phyloP scores from a whole-genome alignment of 495 filamentous ascomycete genomes.

The Talaromyces nanjingensis region DNA sequence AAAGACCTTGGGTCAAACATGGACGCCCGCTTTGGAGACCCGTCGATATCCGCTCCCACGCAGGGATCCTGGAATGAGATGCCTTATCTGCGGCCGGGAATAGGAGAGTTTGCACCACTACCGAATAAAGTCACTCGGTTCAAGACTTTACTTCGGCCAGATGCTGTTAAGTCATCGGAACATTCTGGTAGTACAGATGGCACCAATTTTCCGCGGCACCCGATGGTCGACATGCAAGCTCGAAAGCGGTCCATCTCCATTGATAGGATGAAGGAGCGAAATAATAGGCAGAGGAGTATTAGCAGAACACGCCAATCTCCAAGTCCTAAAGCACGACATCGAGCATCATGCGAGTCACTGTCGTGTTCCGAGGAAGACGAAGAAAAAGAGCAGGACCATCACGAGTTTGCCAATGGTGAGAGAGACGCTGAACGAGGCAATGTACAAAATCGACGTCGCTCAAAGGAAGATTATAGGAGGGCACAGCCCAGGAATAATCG shows the following conservation, averaged over 20 bases:
- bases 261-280: background rate
- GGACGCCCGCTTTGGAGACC: conserved; percentile 37
- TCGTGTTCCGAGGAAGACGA: conserved; percentile 8
- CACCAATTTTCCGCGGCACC: background rate
- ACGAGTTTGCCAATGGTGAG: background rate
- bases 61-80: conserved; percentile 38
- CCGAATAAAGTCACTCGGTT: background rate
- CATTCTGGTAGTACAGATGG: background rate
- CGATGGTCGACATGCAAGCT: conserved; percentile 2
- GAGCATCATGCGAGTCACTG: background rate
- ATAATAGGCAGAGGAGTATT: background rate
- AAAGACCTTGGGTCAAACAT: conserved; percentile 34
- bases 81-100: background rate
- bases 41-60: conserved; percentile 34
- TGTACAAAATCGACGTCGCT: background rate
- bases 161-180: background rate
- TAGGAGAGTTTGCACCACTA: background rate
- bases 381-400: background rate
- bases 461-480: background rate
- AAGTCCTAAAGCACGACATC: background rate
- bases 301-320: background rate
- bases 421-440: background rate
- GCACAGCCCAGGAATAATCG: too few species aligned
- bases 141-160: conserved; percentile 2
- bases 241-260: background rate